phyloP scores from a whole-genome alignment of 352 stramenopile species.

The Globisporangium spiculum region DNA sequence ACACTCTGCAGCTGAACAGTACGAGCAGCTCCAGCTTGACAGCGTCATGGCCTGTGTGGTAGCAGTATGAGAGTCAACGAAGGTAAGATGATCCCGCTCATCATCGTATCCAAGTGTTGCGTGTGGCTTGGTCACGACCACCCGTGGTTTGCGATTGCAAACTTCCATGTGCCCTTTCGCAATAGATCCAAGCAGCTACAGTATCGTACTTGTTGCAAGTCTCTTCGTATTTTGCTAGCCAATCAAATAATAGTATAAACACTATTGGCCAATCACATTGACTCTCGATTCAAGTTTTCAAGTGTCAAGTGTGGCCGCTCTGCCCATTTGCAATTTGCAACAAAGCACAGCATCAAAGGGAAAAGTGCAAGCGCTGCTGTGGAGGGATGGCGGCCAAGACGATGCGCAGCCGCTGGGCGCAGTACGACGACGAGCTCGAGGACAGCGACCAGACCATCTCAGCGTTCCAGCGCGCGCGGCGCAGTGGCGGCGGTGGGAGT shows the following conservation, averaged over 20 bases:
- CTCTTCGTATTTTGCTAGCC: neutral
- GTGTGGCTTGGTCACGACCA: neutral
- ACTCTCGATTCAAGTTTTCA: conserved; percentile 11
- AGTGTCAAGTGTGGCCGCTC: neutral
- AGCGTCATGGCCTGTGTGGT: neutral
- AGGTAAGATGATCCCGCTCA: neutral
- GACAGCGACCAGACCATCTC: conserved; percentile 73
- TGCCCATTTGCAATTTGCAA: neutral
- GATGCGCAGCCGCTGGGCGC: conserved; percentile 34
- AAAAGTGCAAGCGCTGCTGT: neutral
- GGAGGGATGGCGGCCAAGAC: conserved; percentile 4
- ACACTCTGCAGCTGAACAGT: neutral
- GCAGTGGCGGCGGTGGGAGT: neutral
- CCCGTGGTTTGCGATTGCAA: neutral
- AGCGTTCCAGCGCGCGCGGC: conserved; percentile 3
- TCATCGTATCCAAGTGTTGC: neutral
- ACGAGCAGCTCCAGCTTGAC: neutral
- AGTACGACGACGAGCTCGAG: conserved; percentile 55
- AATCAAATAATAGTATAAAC: neutral
- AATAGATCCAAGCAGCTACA: conserved; percentile 3
- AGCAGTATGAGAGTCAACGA: neutral
- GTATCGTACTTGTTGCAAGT: neutral
- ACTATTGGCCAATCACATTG: conserved; percentile 3
- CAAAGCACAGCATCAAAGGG: neutral
- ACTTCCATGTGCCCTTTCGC: conserved; percentile 8